Percentiles rank a stretch among this genome's conserved stretches.
Conservation (phyloP, 1,284 basidiomycete species). For the Mycena sp. region DNA sequence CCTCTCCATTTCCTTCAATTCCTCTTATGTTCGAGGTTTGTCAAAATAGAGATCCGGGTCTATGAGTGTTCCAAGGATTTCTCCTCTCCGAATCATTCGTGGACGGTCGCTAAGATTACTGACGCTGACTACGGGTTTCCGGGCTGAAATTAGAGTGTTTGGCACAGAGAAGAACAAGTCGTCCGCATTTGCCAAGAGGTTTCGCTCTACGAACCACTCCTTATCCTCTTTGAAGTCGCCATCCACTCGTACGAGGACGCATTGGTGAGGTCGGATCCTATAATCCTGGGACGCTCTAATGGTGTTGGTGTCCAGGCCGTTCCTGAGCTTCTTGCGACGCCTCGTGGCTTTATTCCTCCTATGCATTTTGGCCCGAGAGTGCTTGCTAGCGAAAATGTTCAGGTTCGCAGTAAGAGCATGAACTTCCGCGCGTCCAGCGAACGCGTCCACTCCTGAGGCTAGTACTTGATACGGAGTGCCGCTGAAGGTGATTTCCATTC, state of each 20-base stretch:
- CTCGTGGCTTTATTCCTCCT: neutral
- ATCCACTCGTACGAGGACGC: neutral
- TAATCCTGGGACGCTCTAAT: neutral
- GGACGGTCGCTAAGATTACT: slow-evolving; percentile 5
- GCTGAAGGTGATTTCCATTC: neutral
- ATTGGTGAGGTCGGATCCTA: neutral
- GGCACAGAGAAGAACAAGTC: neutral
- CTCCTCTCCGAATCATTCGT: neutral
- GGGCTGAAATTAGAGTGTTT: neutral
- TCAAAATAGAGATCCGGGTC: slow-evolving; percentile 1
- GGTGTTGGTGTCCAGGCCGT: neutral
- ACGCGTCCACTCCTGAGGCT: neutral
- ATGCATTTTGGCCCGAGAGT: neutral
- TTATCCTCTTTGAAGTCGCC: neutral
- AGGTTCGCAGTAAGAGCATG: neutral
- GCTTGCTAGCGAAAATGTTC: neutral
- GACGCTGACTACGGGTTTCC: neutral
- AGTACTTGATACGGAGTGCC: neutral
- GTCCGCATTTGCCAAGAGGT: neutral
- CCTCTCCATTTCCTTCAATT: neutral
- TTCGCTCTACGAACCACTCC: slow-evolving; percentile 11
- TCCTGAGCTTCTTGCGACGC: neutral
- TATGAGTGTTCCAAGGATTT: neutral
- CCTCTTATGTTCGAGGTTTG: neutral
- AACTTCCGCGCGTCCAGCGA: neutral